Evolutionary conservation across 441 rosid species (phyloP).

Genomic region (Eruca vesicaria): DNA sequence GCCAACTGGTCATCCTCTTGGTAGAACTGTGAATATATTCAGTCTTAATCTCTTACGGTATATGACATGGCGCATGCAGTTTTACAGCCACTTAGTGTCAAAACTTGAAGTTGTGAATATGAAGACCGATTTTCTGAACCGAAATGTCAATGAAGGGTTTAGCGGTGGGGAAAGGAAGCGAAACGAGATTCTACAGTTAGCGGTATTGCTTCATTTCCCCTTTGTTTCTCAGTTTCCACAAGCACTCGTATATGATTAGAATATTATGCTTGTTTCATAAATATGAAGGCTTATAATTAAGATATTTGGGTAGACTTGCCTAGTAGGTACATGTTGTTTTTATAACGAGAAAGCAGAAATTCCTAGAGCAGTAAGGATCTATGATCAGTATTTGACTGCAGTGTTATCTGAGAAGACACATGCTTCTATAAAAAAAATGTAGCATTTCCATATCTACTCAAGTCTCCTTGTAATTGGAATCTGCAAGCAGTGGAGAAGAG

Average conservation of each 20-base stretch:
- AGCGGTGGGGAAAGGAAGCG: conserved; percentile 99
- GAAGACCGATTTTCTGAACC: conserved; percentile 86
- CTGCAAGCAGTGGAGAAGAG: background rate
- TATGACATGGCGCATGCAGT: conserved; percentile 52
- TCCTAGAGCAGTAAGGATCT: background rate
- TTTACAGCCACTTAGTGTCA: conserved; percentile 66
- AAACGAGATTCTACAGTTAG: conserved; percentile 91
- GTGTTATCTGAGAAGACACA: background rate
- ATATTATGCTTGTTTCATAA: background rate
- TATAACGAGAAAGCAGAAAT: background rate
- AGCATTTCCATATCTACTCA: background rate
- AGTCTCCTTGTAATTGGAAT: background rate
- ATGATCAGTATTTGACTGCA: background rate
- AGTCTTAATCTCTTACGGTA: conserved; percentile 2
- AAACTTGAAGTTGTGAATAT: conserved; percentile 86
- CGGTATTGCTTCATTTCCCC: conserved; percentile 44
- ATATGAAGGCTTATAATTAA: background rate
- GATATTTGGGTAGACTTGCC: background rate
- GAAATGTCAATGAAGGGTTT: conserved; percentile 99
- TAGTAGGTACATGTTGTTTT: background rate
- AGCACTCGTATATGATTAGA: background rate
- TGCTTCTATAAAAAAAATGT: background rate
- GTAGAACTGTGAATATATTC: background rate
- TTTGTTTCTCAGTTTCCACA: background rate
- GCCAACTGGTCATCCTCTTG: background rate